phyloP scores from a whole-genome alignment of 208 protist species.

The Histomonas meleagridis region DNA sequence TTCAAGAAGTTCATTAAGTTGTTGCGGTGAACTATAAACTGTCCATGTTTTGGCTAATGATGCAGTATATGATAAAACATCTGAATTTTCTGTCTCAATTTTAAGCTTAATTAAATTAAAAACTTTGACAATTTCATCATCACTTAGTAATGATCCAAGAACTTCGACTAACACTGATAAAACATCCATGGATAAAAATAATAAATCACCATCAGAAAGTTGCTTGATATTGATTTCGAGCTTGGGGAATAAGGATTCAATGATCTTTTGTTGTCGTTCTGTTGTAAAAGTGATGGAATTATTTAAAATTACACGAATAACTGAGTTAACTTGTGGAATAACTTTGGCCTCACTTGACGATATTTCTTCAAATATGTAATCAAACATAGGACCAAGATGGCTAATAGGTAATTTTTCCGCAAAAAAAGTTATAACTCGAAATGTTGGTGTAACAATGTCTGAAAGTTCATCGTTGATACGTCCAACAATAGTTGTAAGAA shows the following conservation, averaged over 20 bases:
- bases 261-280: background rate
- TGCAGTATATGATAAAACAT: background rate
- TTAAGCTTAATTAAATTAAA: background rate
- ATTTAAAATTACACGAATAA: background rate
- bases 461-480: background rate
- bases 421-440: background rate
- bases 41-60: background rate
- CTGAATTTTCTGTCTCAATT: background rate
- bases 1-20: background rate
- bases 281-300: background rate
- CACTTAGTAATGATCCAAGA: background rate
- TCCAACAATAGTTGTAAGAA: background rate
- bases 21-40: background rate
- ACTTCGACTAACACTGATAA: background rate
- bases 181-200: background rate
- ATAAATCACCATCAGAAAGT: background rate
- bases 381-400: background rate
- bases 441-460: background rate
- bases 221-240: background rate
- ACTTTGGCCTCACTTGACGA: background rate
- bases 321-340: background rate
- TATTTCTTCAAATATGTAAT: background rate
- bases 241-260: background rate
- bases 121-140: background rate
- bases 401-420: background rate